Conservation (phyloP, 2,329 filamentous ascomycete species). For the Nothophoma quercina region DNA sequence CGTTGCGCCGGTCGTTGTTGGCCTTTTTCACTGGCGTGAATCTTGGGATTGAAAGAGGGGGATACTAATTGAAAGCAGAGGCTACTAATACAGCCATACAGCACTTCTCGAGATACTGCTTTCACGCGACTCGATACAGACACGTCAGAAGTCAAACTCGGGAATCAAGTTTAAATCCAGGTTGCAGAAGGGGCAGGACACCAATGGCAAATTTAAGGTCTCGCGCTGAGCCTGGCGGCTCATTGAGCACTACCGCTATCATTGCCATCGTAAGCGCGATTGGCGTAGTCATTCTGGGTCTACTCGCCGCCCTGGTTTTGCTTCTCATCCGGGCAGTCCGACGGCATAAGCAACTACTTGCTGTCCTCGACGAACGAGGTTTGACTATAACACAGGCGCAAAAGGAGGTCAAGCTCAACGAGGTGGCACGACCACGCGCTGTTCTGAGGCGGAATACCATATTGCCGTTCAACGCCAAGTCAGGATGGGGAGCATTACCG, state of each 20-base stretch:
- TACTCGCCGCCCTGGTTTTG: constrained; percentile 32
- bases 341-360: constrained; percentile 40
- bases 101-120: background rate
- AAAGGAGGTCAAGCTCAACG: constrained; percentile 23
- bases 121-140: background rate
- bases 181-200: background rate
- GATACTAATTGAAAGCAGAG: constrained; percentile 13
- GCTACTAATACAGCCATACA: constrained; percentile 5
- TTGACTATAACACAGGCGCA: constrained; percentile 35
- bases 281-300: constrained; percentile 35
- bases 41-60: constrained; percentile 26
- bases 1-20: constrained; percentile 28
- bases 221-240: constrained; percentile 17
- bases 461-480: constrained; percentile 45
- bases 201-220: constrained; percentile 19
- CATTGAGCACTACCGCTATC: constrained; percentile 35
- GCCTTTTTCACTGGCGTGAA: constrained; percentile 6
- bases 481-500: constrained; percentile 52
- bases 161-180: background rate
- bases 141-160: background rate
- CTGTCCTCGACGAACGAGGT: constrained; percentile 45
- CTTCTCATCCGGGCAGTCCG: constrained; percentile 38
- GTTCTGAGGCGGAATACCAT: constrained; percentile 43
- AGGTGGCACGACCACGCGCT: constrained; percentile 39
- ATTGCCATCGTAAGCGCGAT: constrained; percentile 35